These are phyloP conservation scores for Petunia axillaris DNA, from an alignment of 257 asterid species.

Conservation along the genomic window DNA sequence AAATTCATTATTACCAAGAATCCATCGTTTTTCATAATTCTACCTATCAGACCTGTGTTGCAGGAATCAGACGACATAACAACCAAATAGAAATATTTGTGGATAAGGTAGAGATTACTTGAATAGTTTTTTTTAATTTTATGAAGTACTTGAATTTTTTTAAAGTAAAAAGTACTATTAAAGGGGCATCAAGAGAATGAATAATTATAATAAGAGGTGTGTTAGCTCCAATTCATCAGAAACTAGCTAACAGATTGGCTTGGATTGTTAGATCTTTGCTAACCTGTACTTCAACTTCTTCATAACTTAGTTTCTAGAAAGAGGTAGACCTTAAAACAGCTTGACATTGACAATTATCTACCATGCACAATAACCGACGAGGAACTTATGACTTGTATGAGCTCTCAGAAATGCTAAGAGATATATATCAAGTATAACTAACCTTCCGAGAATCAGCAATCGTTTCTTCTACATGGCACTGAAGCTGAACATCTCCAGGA, in stretches of 20 bases:
- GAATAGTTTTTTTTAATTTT: no score
- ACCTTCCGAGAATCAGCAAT: slow-evolving; percentile 58
- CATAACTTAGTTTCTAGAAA: neutral
- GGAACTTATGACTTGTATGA: slow-evolving; percentile 20
- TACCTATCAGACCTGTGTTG: neutral
- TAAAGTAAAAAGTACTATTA: no score
- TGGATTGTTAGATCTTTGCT: neutral
- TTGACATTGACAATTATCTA: neutral
- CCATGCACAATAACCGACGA: slow-evolving; percentile 16
- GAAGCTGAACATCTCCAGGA: slow-evolving; percentile 81
- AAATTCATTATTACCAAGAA: slow-evolving; percentile 11
- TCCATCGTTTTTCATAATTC: slow-evolving; percentile 10
- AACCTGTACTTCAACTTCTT: neutral
- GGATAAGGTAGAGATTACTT: neutral
- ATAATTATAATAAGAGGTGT: no score
- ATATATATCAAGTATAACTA: slow-evolving; percentile 25
- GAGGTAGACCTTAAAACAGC: slow-evolving; percentile 8
- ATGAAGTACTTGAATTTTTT: no score
- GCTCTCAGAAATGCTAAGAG: neutral
- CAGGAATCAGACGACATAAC: neutral
- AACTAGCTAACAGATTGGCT: neutral
- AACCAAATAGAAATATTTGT: slow-evolving; percentile 12
- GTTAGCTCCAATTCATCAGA: no score
- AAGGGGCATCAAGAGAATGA: no score
- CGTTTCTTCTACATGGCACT: slow-evolving; percentile 51